phyloP scores from a whole-genome alignment of 176 grass and related monocot species.

The Elymus sibiricus region DNA sequence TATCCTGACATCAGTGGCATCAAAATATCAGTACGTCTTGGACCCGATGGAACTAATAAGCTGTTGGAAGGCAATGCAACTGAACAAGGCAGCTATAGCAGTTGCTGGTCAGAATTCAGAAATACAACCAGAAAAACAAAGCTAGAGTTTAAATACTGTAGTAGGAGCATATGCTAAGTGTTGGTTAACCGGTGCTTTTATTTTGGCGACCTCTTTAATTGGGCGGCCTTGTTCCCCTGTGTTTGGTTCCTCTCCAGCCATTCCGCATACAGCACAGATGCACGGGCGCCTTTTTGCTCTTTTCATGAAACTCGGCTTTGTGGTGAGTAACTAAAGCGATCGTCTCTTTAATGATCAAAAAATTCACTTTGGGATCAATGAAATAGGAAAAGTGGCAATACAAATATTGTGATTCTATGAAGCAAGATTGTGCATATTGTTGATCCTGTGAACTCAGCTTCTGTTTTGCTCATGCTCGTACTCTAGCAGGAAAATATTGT shows the following conservation, averaged over 20 bases:
- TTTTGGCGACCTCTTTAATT: conserved; percentile 12
- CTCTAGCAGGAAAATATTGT: not conserved
- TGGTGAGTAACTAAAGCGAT: conserved; percentile 34
- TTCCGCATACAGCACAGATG: conserved; percentile 25
- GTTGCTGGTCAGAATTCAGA: not conserved
- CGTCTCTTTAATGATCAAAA: not conserved
- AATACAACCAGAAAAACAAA: not conserved
- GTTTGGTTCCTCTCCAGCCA: conserved; percentile 27
- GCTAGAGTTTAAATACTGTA: not conserved
- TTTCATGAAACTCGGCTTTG: conserved; percentile 6
- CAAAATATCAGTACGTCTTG: not conserved
- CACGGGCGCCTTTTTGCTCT: not conserved
- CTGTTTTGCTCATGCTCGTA: not conserved
- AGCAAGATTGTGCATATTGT: conserved; percentile 13
- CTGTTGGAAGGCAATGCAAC: not conserved
- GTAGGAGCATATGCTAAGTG: not conserved
- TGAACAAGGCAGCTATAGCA: not conserved
- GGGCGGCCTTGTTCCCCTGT: not conserved
- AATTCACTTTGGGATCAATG: not conserved
- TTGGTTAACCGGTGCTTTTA: conserved; percentile 26
- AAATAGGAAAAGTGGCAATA: not conserved
- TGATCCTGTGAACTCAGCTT: not conserved
- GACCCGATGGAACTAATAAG: not conserved
- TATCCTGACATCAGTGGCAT: not conserved
- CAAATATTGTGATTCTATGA: conserved; percentile 11